These are phyloP conservation scores for Hermanozyma aechmeae DNA, from an alignment of 805 yeast species.

Conservation along the genomic window DNA sequence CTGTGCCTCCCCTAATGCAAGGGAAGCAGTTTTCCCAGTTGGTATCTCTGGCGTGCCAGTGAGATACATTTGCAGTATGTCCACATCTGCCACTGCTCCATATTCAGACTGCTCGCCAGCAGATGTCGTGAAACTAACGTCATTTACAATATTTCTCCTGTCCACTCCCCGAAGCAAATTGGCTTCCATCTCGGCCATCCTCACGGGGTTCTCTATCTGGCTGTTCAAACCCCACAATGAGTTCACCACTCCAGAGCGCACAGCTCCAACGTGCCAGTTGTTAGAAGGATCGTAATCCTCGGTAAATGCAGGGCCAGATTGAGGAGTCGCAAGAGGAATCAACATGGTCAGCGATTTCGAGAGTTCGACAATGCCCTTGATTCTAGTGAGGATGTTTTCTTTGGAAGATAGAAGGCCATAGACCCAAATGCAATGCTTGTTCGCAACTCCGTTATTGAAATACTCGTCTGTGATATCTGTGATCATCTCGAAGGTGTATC, in stretches of 20 bases:
- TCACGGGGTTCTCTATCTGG: conserved; percentile 19
- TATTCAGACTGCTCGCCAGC: conserved; percentile 1
- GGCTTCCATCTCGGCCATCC: conserved; percentile 38
- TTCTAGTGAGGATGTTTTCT: conserved; percentile 25
- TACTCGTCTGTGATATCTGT: conserved; percentile 61
- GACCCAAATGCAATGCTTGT: conserved; percentile 28
- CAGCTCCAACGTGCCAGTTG: conserved; percentile 34
- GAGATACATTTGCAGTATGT: conserved; percentile 9
- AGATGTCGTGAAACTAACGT: conserved; percentile 13
- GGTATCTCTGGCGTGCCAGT: no score
- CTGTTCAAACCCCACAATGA: conserved; percentile 38
- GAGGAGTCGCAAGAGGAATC: no score
- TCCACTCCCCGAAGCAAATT: conserved; percentile 32
- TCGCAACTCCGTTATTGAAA: conserved; percentile 28
- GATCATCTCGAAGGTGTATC: conserved; percentile 48
- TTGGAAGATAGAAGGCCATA: conserved; percentile 15
- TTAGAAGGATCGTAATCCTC: conserved; percentile 9
- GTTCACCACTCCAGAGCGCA: conserved; percentile 20
- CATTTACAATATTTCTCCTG: conserved; percentile 40
- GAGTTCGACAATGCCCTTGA: conserved; percentile 36
- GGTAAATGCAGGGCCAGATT: no score
- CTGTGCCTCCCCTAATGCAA: no score
- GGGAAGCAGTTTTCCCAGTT: no score
- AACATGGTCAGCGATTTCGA: conserved; percentile 42
- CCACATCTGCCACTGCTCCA: conserved; percentile 8